Conservation (phyloP, 768 basidiomycete species). For the Xerocomellus intermedius region DNA sequence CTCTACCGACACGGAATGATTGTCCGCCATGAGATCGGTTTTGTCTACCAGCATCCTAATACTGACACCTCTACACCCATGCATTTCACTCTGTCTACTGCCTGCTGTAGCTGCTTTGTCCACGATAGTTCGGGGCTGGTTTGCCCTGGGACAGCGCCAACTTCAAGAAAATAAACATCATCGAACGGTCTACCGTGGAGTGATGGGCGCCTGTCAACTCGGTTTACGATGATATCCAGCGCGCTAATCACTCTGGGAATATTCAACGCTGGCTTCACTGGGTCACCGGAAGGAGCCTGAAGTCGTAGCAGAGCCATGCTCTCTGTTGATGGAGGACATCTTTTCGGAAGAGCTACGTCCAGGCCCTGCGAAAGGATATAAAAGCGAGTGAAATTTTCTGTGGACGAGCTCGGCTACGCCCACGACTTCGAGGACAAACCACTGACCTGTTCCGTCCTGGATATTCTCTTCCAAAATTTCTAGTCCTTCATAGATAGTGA, state of each 20-base stretch:
- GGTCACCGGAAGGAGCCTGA: conserved; percentile 3
- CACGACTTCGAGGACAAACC: neutral
- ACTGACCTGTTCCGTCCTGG: conserved; percentile 47
- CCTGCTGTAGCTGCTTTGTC: conserved; percentile 35
- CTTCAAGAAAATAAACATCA: conserved; percentile 65
- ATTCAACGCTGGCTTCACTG: conserved; percentile 3
- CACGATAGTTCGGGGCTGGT: conserved; percentile 20
- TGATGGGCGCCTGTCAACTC: conserved; percentile 68
- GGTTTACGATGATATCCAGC: conserved; percentile 44
- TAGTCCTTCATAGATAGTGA: conserved; percentile 57
- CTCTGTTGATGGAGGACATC: conserved; percentile 19
- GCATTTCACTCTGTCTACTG: conserved; percentile 33
- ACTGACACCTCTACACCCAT: conserved; percentile 38
- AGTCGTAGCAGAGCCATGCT: conserved; percentile 42
- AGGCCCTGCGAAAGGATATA: conserved; percentile 49
- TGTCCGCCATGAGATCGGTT: neutral
- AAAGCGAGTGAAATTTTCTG: conserved; percentile 73
- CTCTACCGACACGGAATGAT: too few relatives aligned
- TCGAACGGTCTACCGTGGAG: conserved; percentile 45
- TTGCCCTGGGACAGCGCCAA: conserved; percentile 23
- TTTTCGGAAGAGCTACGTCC: conserved; percentile 28
- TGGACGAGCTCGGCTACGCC: neutral
- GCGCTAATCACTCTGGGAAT: conserved; percentile 29
- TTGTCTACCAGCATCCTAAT: conserved; percentile 50
- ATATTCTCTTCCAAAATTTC: conserved; percentile 61